Evolutionary conservation across 108 stramenopile genomes (phyloP), one percentile per base, ranked within the genome.

Genomic region (Cyclotella distinguenda): DNA sequence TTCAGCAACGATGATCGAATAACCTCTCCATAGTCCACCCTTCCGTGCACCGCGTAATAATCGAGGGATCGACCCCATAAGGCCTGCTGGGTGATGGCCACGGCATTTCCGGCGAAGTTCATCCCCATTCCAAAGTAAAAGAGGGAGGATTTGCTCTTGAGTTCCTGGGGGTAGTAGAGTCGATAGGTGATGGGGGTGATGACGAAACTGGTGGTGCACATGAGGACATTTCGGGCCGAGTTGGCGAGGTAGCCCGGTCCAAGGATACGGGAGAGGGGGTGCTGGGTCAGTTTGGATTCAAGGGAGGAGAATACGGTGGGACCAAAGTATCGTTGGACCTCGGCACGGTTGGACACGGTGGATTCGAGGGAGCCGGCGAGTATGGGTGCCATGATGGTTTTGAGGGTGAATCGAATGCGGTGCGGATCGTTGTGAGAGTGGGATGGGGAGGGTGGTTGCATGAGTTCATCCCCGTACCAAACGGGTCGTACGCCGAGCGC

Each of bases 51-150:
- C 2, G 66, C 77, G 10, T 66, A 50, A 44, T 79, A 80, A 65
- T 90, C 86, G 47, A 90, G 48, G 9, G 81, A 53, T 15, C 88
- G 55, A 9, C 88, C 88, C 88, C 88, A 90, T 16, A 87, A 52
- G 2, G 88, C 84, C 79, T 90, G 88, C 65, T 85, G 84, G 0
- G 86, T 90, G 60, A 90, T 87, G n/a, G 86, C 88, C 16, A 82
- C 60, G 15, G 75, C 81, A 53, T 90, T 90, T 33, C 86, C 86
- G 9, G 75, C 69, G 58, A 90, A 85, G 64, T 90, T 90, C 80
- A 86, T 71, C 1, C 78, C 71, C 51, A 90, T 79, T 4, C 86
- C 88, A 62, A 73, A 90, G 74, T 80, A 86, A 68, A 90, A 87
- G 4, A 90, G 68, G 3, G 65, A 74, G n/a, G 64, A 32, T 34